Evolutionary conservation across 768 basidiomycete genomes (phyloP).

Genomic region (Mycena kentingensis): DNA sequence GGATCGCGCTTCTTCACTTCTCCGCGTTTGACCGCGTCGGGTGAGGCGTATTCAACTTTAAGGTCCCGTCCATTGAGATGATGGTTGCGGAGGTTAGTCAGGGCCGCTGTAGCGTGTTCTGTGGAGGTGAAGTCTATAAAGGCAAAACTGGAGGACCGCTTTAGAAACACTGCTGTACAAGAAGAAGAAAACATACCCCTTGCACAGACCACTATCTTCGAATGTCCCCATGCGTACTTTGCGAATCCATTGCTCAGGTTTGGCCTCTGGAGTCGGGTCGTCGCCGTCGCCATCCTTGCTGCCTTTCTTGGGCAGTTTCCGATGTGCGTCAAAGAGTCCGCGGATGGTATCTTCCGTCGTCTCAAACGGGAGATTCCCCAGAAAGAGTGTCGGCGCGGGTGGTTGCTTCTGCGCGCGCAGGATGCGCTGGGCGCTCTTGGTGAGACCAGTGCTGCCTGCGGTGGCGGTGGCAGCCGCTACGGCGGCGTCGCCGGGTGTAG

Average conservation of each 20-base stretch:
- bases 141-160: conserved; percentile 66
- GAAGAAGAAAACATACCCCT: conserved; percentile 67
- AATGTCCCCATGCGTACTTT: conserved; percentile 95
- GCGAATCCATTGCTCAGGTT: conserved; percentile 59
- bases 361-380: conserved; percentile 92
- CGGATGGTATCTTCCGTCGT: conserved; percentile 78
- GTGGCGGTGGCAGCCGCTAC: conserved; percentile 32
- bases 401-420: conserved; percentile 78
- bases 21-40: conserved; percentile 87
- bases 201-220: conserved; percentile 92
- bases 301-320: conserved; percentile 37
- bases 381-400: conserved; percentile 82
- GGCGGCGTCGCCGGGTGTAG: conserved; percentile 33
- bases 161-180: background rate
- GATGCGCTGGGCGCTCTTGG: conserved; percentile 79
- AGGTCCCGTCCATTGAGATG: conserved; percentile 81
- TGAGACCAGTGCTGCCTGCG: conserved; percentile 42
- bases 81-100: conserved; percentile 85
- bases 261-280: conserved; percentile 31
- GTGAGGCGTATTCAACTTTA: conserved; percentile 85
- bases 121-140: conserved; percentile 88
- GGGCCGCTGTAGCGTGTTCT: conserved; percentile 78
- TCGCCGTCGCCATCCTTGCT: conserved; percentile 33
- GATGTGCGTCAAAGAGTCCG: conserved; percentile 73
- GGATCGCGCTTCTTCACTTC: conserved; percentile 43